These are phyloP conservation scores for Plenodomus lindquistii DNA, from an alignment of 2,329 filamentous ascomycete species.

Conservation along the genomic window DNA sequence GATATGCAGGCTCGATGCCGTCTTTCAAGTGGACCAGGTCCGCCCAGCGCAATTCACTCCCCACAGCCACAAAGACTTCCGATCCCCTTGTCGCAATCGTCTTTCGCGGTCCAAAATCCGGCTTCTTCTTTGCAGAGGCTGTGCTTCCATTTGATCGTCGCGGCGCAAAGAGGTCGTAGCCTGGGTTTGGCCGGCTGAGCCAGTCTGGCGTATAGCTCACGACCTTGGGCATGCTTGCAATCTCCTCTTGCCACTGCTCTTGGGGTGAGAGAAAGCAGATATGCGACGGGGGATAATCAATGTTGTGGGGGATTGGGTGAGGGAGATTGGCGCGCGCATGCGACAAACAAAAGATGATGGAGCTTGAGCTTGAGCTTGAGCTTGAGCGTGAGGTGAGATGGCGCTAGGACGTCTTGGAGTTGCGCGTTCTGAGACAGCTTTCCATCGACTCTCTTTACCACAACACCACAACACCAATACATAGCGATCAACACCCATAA, in stretches of 20 bases:
- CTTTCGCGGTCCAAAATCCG: constrained; percentile 49
- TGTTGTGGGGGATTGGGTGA: constrained; percentile 1
- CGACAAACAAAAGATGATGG: constrained; percentile 8
- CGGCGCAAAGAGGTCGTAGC: constrained; percentile 74
- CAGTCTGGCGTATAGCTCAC: constrained; percentile 84
- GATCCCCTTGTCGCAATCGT: constrained; percentile 81
- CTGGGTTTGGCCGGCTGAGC: constrained; percentile 78
- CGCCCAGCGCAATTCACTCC: constrained; percentile 89
- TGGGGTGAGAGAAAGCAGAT: not conserved
- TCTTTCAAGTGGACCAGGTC: constrained; percentile 81
- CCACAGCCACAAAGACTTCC: constrained; percentile 86
- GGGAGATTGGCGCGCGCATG: not conserved
- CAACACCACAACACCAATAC: not conserved
- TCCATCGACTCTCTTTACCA: constrained; percentile 2
- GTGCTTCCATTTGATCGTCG: constrained; percentile 45
- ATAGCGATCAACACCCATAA: not conserved
- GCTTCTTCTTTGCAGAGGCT: constrained; percentile 26
- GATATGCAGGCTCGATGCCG: constrained; percentile 30
- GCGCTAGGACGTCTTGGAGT: not conserved
- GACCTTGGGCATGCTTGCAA: constrained; percentile 75
- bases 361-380: constrained; percentile 3
- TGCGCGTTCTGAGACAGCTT: constrained; percentile 14
- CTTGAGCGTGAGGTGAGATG: not conserved
- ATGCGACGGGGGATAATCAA: constrained; percentile 7
- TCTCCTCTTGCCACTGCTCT: not conserved